phyloP scores from a whole-genome alignment of 306 rosid genomes.

The Vigna mungo region DNA sequence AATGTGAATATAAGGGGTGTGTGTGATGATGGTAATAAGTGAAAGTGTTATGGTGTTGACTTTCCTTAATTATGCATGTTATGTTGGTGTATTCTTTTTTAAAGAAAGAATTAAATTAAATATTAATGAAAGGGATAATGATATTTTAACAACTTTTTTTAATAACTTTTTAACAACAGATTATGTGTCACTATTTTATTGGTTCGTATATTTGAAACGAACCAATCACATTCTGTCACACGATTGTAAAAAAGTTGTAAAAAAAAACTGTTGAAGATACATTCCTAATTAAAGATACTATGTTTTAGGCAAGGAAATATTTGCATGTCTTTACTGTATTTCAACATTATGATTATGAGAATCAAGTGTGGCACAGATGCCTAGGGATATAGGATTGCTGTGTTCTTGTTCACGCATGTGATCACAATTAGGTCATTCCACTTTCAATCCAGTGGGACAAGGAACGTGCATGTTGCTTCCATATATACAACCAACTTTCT shows the following conservation, averaged over 20 bases:
- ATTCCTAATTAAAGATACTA: neutral
- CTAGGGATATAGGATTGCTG: constrained; percentile 7
- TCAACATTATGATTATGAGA: constrained; percentile 35
- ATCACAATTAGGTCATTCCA: constrained; percentile 34
- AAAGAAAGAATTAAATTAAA: neutral
- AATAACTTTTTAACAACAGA: too few relatives aligned
- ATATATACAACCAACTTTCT: constrained; percentile 20
- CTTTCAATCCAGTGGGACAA: constrained; percentile 25
- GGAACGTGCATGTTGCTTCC: constrained; percentile 38
- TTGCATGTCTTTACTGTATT: constrained; percentile 38
- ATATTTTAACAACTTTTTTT: too few relatives aligned
- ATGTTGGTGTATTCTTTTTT: neutral
- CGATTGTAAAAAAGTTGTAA: too few relatives aligned
- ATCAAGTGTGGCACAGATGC: constrained; percentile 29
- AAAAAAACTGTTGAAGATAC: too few relatives aligned
- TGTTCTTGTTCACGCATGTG: constrained; percentile 38
- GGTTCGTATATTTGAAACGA: too few relatives aligned
- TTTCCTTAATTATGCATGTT: constrained; percentile 2
- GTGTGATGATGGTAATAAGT: neutral
- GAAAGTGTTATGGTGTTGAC: constrained; percentile 51
- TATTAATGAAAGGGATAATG: too few relatives aligned
- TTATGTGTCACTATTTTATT: too few relatives aligned
- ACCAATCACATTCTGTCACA: too few relatives aligned
- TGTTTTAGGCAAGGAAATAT: constrained; percentile 44
- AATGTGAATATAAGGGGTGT: too few relatives aligned